Percentiles rank a stretch among this genome's conserved stretches.
phyloP scores from a whole-genome alignment of 225 moss, liverwort and hornwort species.

The Lunularia cruciata region DNA sequence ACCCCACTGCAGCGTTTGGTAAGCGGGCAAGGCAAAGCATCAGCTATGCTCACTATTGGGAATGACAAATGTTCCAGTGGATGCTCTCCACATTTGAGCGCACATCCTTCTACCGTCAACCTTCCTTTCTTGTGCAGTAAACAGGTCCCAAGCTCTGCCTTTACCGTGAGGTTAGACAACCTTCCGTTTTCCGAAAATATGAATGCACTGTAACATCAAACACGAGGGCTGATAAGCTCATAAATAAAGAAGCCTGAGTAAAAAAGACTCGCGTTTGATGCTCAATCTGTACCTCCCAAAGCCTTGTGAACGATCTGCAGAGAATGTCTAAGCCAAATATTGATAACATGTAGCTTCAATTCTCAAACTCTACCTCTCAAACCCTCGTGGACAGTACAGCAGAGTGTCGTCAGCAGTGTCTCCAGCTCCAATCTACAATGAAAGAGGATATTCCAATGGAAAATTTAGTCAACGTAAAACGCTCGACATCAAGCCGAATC shows the following conservation, averaged over 20 bases:
- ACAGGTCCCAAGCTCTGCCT: conserved; percentile 59
- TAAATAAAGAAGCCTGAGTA: too few species aligned
- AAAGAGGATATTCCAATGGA: background rate
- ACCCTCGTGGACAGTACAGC: conserved; percentile 53
- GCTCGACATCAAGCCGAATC: too few species aligned
- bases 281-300: too few species aligned
- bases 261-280: too few species aligned
- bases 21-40: conserved; percentile 49
- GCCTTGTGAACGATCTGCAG: background rate
- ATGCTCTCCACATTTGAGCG: conserved; percentile 51
- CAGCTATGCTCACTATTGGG: conserved; percentile 60
- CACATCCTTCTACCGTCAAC: conserved; percentile 51
- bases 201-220: conserved; percentile 45
- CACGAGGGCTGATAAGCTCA: too few species aligned
- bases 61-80: conserved; percentile 55
- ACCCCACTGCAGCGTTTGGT: conserved; percentile 54
- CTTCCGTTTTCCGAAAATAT: conserved; percentile 54
- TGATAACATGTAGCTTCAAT: too few species aligned
- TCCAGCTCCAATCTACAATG: conserved; percentile 50
- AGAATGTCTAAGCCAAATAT: background rate
- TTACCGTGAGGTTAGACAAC: conserved; percentile 51
- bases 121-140: conserved; percentile 54
- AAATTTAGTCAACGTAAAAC: too few species aligned
- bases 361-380: conserved; percentile 57
- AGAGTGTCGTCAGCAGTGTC: conserved; percentile 52